These are phyloP conservation scores for Komagataella kurtzmanii DNA, from an alignment of 805 yeast species.

Conservation along the genomic window DNA sequence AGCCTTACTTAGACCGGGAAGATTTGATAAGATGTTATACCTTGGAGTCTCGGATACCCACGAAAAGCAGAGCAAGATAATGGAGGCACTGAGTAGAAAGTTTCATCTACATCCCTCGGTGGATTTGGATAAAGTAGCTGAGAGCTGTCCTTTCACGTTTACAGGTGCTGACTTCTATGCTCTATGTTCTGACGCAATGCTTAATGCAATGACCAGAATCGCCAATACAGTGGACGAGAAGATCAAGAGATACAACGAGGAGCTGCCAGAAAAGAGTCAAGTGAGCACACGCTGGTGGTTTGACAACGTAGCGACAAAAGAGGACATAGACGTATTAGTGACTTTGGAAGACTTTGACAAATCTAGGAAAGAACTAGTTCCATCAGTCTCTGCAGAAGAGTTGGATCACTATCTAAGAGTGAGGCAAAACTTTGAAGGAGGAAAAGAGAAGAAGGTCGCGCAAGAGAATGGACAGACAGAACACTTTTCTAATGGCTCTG, in stretches of 20 bases:
- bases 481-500: not conserved
- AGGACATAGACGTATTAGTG: conserved; percentile 60
- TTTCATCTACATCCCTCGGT: conserved; percentile 51
- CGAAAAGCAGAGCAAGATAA: conserved; percentile 74
- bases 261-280: conserved; percentile 16
- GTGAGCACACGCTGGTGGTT: conserved; percentile 83
- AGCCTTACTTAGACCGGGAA: conserved; percentile 84
- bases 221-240: conserved; percentile 66
- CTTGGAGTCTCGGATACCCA: conserved; percentile 87
- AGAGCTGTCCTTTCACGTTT: conserved; percentile 71
- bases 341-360: conserved; percentile 61
- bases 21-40: conserved; percentile 92
- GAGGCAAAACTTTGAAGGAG: conserved; percentile 72
- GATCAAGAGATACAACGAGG: conserved; percentile 35
- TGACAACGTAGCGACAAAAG: conserved; percentile 57
- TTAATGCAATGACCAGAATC: conserved; percentile 88
- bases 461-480: not conserved
- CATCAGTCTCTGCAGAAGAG: conserved; percentile 84
- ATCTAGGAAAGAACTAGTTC: conserved; percentile 58
- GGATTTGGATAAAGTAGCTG: conserved; percentile 44
- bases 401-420: conserved; percentile 68
- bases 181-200: conserved; percentile 87
- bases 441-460: not conserved
- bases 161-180: conserved; percentile 99
- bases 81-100: conserved; percentile 82